phyloP scores from a whole-genome alignment of 768 basidiomycete genomes.

The Paxillus involutus region DNA sequence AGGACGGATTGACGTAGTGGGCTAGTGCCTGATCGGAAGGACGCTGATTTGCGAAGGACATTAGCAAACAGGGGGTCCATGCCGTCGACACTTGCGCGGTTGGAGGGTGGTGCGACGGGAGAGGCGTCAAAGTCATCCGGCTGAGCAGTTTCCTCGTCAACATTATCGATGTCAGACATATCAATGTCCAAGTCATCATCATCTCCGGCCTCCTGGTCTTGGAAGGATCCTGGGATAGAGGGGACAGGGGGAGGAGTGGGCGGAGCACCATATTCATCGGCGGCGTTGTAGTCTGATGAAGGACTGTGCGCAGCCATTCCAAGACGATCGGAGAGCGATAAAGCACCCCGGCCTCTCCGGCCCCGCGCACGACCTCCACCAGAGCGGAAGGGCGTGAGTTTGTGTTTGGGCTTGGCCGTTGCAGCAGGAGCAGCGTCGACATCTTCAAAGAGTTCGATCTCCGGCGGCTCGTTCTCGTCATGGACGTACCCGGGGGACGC shows the following conservation, averaged over 20 bases:
- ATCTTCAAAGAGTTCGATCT: constrained; percentile 48
- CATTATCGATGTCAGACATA: constrained; percentile 20
- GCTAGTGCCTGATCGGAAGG: constrained; percentile 47
- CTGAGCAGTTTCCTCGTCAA: constrained; percentile 21
- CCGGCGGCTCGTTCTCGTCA: constrained; percentile 37
- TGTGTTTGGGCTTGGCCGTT: constrained; percentile 37
- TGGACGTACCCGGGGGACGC: constrained; percentile 37
- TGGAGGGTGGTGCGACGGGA: constrained; percentile 44
- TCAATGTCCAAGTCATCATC: constrained; percentile 22
- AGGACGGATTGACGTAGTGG: constrained; percentile 63
- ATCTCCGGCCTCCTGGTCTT: constrained; percentile 11
- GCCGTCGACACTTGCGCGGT: constrained; percentile 74
- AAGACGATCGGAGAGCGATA: constrained; percentile 60
- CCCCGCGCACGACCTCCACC: constrained; percentile 43
- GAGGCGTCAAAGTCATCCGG: constrained; percentile 32
- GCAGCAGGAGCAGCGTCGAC: constrained; percentile 39
- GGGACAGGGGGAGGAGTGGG: constrained; percentile 30
- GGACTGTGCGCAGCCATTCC: constrained; percentile 56
- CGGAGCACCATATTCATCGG: constrained; percentile 18
- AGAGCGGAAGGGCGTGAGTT: constrained; percentile 56
- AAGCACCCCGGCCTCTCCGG: constrained; percentile 52
- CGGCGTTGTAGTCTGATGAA: constrained; percentile 45
- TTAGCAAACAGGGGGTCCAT: constrained; percentile 89
- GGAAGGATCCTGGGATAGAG: constrained; percentile 33
- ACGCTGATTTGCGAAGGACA: constrained; percentile 59